These are phyloP conservation scores for Phialophora macrospora DNA, from an alignment of 2,329 filamentous ascomycete species.

Conservation along the genomic window DNA sequence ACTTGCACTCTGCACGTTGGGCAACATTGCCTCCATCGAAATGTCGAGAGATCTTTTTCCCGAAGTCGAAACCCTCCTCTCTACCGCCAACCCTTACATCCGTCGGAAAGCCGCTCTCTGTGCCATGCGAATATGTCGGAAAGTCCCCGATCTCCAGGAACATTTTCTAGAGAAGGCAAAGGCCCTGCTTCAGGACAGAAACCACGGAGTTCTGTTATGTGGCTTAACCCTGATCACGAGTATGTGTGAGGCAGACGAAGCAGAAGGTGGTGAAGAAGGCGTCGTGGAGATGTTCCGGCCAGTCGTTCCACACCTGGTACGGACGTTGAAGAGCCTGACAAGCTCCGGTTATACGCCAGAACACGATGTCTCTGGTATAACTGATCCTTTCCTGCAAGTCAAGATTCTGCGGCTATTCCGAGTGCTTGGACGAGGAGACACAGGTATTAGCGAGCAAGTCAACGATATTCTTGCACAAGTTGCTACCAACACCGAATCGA, in stretches of 20 bases:
- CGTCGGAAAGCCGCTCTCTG: constrained; percentile 96
- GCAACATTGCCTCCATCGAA: constrained; percentile 96
- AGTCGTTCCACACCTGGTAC: constrained; percentile 81
- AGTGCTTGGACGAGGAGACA: constrained; percentile 83
- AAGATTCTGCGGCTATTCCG: constrained; percentile 88
- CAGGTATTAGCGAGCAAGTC: constrained; percentile 90
- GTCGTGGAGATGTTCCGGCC: constrained; percentile 90
- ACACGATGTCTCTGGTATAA: constrained; percentile 97
- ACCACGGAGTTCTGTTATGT: constrained; percentile 92
- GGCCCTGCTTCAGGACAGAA: constrained; percentile 83
- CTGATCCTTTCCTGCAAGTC: constrained; percentile 95
- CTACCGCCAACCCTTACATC: constrained; percentile 97
- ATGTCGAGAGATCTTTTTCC: constrained; percentile 98
- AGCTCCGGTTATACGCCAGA: constrained; percentile 97
- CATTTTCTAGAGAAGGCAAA: constrained; percentile 96
- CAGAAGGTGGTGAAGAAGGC: constrained; percentile 79
- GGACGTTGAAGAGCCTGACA: constrained; percentile 87
- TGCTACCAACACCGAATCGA: constrained; percentile 95
- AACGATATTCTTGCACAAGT: constrained; percentile 98
- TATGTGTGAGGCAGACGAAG: constrained; percentile 92
- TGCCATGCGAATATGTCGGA: constrained; percentile 97
- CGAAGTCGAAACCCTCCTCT: constrained; percentile 89
- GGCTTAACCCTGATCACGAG: constrained; percentile 89
- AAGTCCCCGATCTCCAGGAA: constrained; percentile 95
- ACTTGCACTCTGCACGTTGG: constrained; percentile 90